Evolutionary conservation across 2,329 filamentous ascomycete species (phyloP).

Genomic region (Alternaria angustiovoidea): DNA sequence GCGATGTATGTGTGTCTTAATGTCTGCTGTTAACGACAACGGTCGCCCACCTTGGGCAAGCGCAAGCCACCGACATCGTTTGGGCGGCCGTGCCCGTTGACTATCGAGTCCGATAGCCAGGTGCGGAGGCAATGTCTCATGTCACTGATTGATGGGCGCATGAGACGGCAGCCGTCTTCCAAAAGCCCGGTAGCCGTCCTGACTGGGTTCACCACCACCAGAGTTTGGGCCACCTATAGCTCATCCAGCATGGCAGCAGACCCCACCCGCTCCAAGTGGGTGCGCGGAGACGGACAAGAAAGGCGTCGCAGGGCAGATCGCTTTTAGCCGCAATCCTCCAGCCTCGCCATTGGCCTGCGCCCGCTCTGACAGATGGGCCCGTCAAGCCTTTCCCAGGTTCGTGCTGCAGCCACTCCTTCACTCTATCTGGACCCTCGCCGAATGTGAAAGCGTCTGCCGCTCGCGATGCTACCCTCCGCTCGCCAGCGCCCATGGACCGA

Average conservation of each 20-base stretch:
- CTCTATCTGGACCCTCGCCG: slow-evolving; percentile 27
- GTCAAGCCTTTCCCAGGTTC: slow-evolving; percentile 11
- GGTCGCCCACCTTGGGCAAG: slow-evolving; percentile 19
- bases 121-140: slow-evolving; percentile 33
- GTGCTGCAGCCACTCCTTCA: slow-evolving; percentile 21
- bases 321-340: slow-evolving; percentile 20
- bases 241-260: slow-evolving; percentile 6
- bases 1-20: slow-evolving; percentile 14
- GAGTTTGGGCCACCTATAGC: slow-evolving; percentile 5
- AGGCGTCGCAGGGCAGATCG: slow-evolving; percentile 27
- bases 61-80: slow-evolving; percentile 27
- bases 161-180: slow-evolving; percentile 35
- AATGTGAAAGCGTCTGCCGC: slow-evolving; percentile 19
- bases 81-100: slow-evolving; percentile 29
- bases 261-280: slow-evolving; percentile 9
- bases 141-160: slow-evolving; percentile 34
- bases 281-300: slow-evolving; percentile 24
- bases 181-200: slow-evolving; percentile 34
- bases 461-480: slow-evolving; percentile 34
- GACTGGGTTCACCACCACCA: slow-evolving; percentile 18
- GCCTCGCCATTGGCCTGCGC: slow-evolving; percentile 19
- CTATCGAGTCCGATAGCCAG: slow-evolving; percentile 33
- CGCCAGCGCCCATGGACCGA: slow-evolving; percentile 30
- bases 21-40: slow-evolving; percentile 10
- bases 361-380: slow-evolving; percentile 20